phyloP scores from a whole-genome alignment of 75 land plant species.

The Adiantum capillusveneris region DNA sequence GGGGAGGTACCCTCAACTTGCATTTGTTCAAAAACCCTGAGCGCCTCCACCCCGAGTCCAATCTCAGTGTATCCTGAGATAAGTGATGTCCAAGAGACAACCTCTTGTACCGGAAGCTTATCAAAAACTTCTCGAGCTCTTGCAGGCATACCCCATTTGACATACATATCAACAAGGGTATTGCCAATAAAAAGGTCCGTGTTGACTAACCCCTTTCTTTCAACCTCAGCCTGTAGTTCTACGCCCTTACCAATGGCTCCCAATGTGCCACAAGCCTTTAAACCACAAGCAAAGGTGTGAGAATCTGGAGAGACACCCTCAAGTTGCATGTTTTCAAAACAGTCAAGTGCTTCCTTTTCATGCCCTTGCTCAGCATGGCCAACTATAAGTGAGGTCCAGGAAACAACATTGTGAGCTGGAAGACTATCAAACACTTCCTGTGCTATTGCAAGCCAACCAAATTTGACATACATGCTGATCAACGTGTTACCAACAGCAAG shows the following conservation, averaged over 20 bases:
- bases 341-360: conserved; percentile 21
- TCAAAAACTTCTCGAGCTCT: conserved; percentile 29
- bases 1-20: conserved; percentile 9
- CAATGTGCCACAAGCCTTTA: conserved; percentile 32
- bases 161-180: conserved; percentile 40
- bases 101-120: conserved; percentile 4
- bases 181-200: conserved; percentile 34
- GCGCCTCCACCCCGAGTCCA: no score
- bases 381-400: conserved; percentile 46
- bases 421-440: conserved; percentile 49
- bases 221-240: background rate
- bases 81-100: conserved; percentile 11
- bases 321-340: conserved; percentile 10
- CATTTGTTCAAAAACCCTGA: conserved; percentile 23
- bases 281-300: conserved; percentile 37
- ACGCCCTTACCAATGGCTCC: background rate
- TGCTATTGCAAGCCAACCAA: conserved; percentile 24
- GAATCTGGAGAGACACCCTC: conserved; percentile 28
- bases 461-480: conserved; percentile 32
- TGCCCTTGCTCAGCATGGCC: conserved; percentile 19
- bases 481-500: conserved; percentile 33
- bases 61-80: conserved; percentile 11
- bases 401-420: conserved; percentile 36
- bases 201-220: conserved; percentile 16
- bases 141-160: conserved; percentile 12